Conservation (phyloP, 2,329 filamentous ascomycete genomes). For the Aspergillus ochraceoroseus region DNA sequence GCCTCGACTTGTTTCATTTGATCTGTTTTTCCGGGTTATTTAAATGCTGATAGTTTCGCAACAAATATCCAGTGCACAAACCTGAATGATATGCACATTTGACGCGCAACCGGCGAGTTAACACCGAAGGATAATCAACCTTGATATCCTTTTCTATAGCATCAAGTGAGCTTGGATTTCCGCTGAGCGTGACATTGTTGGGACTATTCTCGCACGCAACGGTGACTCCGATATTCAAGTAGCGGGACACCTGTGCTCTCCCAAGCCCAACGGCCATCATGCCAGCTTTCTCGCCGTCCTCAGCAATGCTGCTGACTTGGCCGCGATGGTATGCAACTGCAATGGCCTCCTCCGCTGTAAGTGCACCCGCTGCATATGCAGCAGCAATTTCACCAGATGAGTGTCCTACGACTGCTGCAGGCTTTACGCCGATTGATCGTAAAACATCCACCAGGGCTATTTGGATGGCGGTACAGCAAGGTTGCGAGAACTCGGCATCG, state of each 20-base stretch:
- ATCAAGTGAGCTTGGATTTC: conserved; percentile 12
- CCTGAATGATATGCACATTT: conserved; percentile 24
- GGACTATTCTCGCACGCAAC: conserved; percentile 22
- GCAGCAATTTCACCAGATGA: conserved; percentile 38
- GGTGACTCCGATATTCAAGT: conserved; percentile 8
- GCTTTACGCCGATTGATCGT: conserved; percentile 20
- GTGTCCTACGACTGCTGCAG: conserved; percentile 30
- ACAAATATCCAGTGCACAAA: too few relatives aligned
- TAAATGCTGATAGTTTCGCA: too few relatives aligned
- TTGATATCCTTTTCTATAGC: conserved; percentile 10
- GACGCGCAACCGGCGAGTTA: conserved; percentile 16
- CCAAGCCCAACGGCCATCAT: conserved; percentile 16
- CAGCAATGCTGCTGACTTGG: conserved; percentile 11
- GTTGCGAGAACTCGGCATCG: conserved; percentile 29
- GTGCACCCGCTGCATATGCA: conserved; percentile 31
- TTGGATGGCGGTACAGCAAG: conserved; percentile 34
- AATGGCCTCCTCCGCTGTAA: conserved; percentile 20
- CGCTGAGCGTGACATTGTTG: conserved; percentile 18
- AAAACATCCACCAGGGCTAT: conserved; percentile 32
- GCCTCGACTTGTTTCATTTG: too few relatives aligned
- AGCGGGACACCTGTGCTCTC: conserved; percentile 3
- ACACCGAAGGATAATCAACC: conserved; percentile 5
- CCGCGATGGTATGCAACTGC: conserved; percentile 24
- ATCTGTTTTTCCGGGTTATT: too few relatives aligned
- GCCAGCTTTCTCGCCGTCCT: conserved; percentile 10